A percentile compares a stretch with the other conserved stretches of the same genome.
Evolutionary conservation across 2,329 filamentous ascomycete species (phyloP).

Genomic region (Hysterium pulicare): DNA sequence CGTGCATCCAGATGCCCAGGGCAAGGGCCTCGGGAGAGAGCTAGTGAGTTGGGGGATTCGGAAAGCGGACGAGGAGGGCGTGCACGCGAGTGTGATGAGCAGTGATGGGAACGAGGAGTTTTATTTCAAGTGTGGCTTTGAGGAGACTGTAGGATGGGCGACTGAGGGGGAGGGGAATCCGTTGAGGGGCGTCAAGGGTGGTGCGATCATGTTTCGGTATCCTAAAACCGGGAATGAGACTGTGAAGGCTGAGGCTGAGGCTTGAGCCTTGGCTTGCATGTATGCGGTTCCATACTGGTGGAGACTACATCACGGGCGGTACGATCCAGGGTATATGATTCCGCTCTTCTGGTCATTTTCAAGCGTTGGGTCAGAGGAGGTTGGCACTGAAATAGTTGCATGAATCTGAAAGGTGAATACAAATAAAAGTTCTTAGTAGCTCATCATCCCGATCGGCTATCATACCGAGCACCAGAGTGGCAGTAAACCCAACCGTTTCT

Average conservation of each 20-base stretch:
- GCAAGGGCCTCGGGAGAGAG: constrained; percentile 33
- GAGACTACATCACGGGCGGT: too few relatives aligned
- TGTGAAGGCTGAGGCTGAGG: background rate
- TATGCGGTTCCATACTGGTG: too few relatives aligned
- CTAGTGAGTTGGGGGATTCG: constrained; percentile 45
- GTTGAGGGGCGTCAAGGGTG: constrained; percentile 26
- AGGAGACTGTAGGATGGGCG: constrained; percentile 27
- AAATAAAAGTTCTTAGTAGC: too few relatives aligned
- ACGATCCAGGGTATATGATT: too few relatives aligned
- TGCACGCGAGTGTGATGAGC: constrained; percentile 41
- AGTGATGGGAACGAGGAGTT: constrained; percentile 41
- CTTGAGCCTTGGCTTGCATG: too few relatives aligned
- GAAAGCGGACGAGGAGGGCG: constrained; percentile 32
- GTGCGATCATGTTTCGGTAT: constrained; percentile 32
- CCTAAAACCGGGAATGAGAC: constrained; percentile 10
- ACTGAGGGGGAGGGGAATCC: constrained; percentile 33
- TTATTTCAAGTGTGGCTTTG: constrained; percentile 37
- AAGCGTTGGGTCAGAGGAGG: too few relatives aligned
- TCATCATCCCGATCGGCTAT: too few relatives aligned
- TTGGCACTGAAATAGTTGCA: too few relatives aligned
- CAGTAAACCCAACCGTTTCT: too few relatives aligned
- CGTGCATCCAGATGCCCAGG: constrained; percentile 41
- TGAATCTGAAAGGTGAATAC: too few relatives aligned
- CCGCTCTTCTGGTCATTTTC: too few relatives aligned
- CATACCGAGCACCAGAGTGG: too few relatives aligned